These are phyloP conservation scores for Aspergillus bombycis DNA, from an alignment of 2,329 filamentous ascomycete species.

Conservation along the genomic window DNA sequence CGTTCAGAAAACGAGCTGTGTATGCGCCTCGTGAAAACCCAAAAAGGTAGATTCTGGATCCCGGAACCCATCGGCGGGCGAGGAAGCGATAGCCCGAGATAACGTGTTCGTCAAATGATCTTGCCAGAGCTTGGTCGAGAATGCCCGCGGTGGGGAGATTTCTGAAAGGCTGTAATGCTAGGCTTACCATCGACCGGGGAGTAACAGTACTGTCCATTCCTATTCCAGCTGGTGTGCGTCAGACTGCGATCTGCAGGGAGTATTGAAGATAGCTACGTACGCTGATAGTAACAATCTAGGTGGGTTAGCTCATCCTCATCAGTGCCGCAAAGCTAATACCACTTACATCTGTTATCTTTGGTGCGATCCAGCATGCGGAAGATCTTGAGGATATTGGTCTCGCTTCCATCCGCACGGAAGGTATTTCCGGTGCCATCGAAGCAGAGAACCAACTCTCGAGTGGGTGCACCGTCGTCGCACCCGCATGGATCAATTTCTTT, in stretches of 20 bases:
- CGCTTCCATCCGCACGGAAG: conserved; percentile 41
- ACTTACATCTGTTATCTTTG: conserved; percentile 26
- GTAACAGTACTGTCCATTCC: conserved; percentile 22
- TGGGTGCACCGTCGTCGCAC: neutral
- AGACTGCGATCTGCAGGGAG: neutral
- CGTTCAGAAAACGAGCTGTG: conserved; percentile 28
- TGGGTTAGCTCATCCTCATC: neutral
- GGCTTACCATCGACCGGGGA: conserved; percentile 13
- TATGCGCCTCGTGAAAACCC: conserved; percentile 31
- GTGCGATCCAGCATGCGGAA: conserved; percentile 43
- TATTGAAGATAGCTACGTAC: conserved; percentile 11
- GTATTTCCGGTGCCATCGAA: conserved; percentile 48
- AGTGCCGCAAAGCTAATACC: neutral
- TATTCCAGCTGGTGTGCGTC: conserved; percentile 18
- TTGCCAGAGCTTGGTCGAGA: conserved; percentile 19
- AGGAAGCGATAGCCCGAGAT: conserved; percentile 26
- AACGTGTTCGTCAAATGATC: conserved; percentile 25
- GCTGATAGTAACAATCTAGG: conserved; percentile 26
- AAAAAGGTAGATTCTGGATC: conserved; percentile 26
- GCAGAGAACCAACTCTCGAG: conserved; percentile 35
- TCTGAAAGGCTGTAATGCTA: conserved; percentile 15
- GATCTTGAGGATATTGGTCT: conserved; percentile 48
- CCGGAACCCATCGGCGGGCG: conserved; percentile 19
- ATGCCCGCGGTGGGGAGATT: conserved; percentile 13
- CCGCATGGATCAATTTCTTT: neutral